Evolutionary conservation across 1,284 basidiomycete genomes (phyloP), one percentile per base, ranked within the genome.

Genomic region (Puccinia sorghi): DNA sequence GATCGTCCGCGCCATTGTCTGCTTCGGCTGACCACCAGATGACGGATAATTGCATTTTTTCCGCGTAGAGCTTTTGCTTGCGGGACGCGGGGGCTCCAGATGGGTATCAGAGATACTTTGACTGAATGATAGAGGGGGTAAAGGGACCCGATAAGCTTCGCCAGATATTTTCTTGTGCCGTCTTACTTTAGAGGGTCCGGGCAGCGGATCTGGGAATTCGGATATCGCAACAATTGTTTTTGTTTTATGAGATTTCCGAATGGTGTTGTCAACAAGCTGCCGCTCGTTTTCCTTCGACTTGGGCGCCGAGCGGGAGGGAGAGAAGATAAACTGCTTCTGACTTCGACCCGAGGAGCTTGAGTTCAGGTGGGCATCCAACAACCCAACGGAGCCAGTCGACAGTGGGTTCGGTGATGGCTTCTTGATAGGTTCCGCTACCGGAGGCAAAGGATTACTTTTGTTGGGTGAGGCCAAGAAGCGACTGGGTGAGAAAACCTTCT

Each of bases 1-100:
- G 32, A 75, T 63, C 32, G 57, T 75, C 43, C 72, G 72, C 6
- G 61, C 72, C 57, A 66, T 75, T 4, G 46, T 48, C 41, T 75
- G 32, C 20, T 54, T 66, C 39, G 43, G 15, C 41, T 59, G 37
- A 13, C 9, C 22, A 50, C 56, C 57, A 43, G 25, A 32, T 22
- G 22, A 8, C 15, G 15, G 39, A 73, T n/a, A 7, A 63, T 63
- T 17, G 17, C 8, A 13, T 15, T 72, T 39, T 56, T 54, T 59
- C 39, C 70, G 12, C 32, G 27, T 20, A n/a, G 70, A 46, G n/a
- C 56, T 70, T 27, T 52, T 70, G 46, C 20, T 20, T 4, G 39
- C 0, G 11, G 64, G 39, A 66, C 64, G 20, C 13, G 22, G n/a
- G 12, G 64, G 43, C 43, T 41, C 39, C 11, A 66, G 46, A 70